These are phyloP conservation scores for Malassezia yamatoensis DNA, from an alignment of 1,284 basidiomycete genomes.

Conservation along the genomic window DNA sequence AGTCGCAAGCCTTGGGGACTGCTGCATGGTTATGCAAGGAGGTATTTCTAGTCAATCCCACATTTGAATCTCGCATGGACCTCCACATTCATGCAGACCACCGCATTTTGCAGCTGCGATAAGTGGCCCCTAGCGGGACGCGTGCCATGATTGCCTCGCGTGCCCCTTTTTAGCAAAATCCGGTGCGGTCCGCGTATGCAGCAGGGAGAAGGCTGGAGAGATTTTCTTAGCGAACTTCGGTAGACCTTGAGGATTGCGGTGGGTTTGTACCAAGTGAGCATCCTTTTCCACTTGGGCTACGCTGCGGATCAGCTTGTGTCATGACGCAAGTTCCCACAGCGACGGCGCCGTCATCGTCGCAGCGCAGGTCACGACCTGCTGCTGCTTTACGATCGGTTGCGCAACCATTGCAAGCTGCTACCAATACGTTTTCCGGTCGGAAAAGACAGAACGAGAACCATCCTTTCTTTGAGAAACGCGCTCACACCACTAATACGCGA, in stretches of 20 bases:
- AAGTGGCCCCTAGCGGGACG: constrained; percentile 1
- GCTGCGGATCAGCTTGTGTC: not conserved
- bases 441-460: constrained; percentile 5
- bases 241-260: not conserved
- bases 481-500: not conserved
- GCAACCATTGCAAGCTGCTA: constrained; percentile 13
- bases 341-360: not conserved
- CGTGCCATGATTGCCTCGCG: not conserved
- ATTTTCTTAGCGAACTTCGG: too few species aligned
- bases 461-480: constrained; percentile 6
- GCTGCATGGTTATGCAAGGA: not conserved
- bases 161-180: too few species aligned
- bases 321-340: not conserved
- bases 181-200: too few species aligned
- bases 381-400: constrained; percentile 15
- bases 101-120: not conserved
- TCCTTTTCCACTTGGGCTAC: not conserved
- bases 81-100: not conserved
- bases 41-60: not conserved
- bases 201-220: too few species aligned
- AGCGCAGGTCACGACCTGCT: constrained; percentile 12
- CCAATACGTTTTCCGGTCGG: constrained; percentile 13
- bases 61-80: too few species aligned
- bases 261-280: not conserved
- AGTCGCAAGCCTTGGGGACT: not conserved